phyloP scores from a whole-genome alignment of 495 filamentous ascomycete species.

The Talaromyces proteolyticus region DNA sequence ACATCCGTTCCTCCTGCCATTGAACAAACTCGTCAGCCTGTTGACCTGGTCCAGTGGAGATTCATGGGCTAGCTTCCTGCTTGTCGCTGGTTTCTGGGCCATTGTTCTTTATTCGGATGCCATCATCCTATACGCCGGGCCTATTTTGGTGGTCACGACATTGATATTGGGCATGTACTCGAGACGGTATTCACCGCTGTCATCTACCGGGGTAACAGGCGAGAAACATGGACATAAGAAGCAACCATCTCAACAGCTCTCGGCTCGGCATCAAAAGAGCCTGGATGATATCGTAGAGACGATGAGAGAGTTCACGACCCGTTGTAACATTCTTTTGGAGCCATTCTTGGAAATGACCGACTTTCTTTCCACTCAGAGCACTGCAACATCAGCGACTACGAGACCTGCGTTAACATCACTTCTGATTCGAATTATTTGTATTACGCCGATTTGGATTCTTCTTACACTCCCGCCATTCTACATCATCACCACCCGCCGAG shows the following conservation, averaged over 20 bases:
- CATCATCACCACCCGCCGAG: slow-evolving; percentile 81
- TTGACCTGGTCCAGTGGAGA: slow-evolving; percentile 91
- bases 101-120: slow-evolving; percentile 78
- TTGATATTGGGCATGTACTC: slow-evolving; percentile 92
- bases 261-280: slow-evolving; percentile 71
- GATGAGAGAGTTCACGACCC: slow-evolving; percentile 75
- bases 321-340: slow-evolving; percentile 88
- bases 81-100: slow-evolving; percentile 81
- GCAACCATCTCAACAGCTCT: slow-evolving; percentile 50
- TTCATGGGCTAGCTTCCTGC: slow-evolving; percentile 92
- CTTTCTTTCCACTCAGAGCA: slow-evolving; percentile 87
- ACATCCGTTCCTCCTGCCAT: slow-evolving; percentile 82
- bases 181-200: slow-evolving; percentile 81
- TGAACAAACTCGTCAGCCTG: slow-evolving; percentile 77
- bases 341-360: slow-evolving; percentile 84
- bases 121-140: slow-evolving; percentile 73
- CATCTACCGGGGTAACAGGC: slow-evolving; percentile 70
- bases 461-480: slow-evolving; percentile 75
- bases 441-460: slow-evolving; percentile 81
- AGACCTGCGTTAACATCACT: slow-evolving; percentile 84
- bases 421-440: slow-evolving; percentile 80
- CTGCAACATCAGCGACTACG: slow-evolving; percentile 87
- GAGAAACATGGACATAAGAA: slow-evolving; percentile 49
- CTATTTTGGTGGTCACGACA: slow-evolving; percentile 68
- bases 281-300: slow-evolving; percentile 96